These are phyloP conservation scores for Stagonosporopsis vannaccii DNA, from an alignment of 2,329 filamentous ascomycete genomes.

Conservation along the genomic window DNA sequence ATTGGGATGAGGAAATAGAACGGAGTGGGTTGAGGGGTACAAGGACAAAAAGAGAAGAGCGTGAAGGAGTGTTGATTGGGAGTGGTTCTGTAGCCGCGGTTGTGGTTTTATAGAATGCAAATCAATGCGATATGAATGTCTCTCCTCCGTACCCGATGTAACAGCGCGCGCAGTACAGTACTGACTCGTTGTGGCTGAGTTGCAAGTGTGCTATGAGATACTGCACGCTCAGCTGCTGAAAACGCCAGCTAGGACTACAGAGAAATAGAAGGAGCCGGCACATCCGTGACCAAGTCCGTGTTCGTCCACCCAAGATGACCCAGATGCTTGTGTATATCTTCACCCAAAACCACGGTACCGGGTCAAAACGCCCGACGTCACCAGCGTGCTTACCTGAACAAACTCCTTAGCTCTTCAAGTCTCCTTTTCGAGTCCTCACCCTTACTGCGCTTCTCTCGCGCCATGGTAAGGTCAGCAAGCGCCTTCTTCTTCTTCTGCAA, in stretches of 20 bases:
- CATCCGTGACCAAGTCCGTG: not conserved
- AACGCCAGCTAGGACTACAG: not conserved
- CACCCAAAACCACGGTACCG: not conserved
- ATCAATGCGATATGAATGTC: not conserved
- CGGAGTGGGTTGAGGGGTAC: too few relatives aligned
- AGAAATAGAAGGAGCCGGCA: not conserved
- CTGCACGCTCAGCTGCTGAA: not conserved
- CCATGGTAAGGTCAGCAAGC: conserved; percentile 77
- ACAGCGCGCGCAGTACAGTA: not conserved
- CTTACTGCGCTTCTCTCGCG: conserved; percentile 61
- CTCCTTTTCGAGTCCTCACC: conserved; percentile 70
- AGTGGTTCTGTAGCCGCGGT: too few relatives aligned
- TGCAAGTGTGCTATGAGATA: not conserved
- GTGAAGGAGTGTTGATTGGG: too few relatives aligned
- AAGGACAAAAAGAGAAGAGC: too few relatives aligned
- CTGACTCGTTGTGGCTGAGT: not conserved
- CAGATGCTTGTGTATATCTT: not conserved
- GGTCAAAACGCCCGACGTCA: not conserved
- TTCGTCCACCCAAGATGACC: not conserved
- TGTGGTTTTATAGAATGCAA: not conserved
- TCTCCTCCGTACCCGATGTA: not conserved
- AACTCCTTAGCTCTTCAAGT: conserved; percentile 65
- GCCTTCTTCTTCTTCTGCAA: conserved; percentile 93
- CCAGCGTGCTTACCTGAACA: conserved; percentile 54
- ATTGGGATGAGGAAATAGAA: not conserved